phyloP scores from a whole-genome alignment of 176 grass and related monocot genomes.

The Panicum miliaceum region DNA sequence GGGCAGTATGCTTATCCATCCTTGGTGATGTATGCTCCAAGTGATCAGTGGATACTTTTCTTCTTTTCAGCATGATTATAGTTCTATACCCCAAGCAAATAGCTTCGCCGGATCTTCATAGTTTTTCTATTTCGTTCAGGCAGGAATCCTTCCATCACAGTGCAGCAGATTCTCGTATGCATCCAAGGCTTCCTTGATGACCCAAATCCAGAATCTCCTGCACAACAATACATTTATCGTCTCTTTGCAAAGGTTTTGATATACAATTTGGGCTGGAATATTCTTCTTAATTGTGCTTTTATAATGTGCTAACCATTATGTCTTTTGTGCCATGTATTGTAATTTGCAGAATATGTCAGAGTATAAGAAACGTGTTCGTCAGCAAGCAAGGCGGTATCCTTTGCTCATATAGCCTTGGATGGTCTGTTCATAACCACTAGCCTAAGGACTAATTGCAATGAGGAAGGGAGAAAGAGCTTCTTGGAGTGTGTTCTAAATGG shows the following conservation, averaged over 20 bases:
- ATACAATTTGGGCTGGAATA: background rate
- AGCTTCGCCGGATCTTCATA: background rate
- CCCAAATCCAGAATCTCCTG: conserved; percentile 68
- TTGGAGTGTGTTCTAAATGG: too few species aligned
- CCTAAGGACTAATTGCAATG: too few species aligned
- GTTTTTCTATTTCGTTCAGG: conserved; percentile 41
- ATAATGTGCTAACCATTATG: conserved; percentile 3
- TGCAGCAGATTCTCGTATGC: conserved; percentile 76
- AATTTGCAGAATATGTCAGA: conserved; percentile 54
- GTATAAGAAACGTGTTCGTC: conserved; percentile 61
- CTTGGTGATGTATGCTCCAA: conserved; percentile 54
- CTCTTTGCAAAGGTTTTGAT: conserved; percentile 61
- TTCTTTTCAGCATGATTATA: background rate
- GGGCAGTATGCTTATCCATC: conserved; percentile 79
- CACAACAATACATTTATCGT: conserved; percentile 54
- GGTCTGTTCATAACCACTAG: too few species aligned
- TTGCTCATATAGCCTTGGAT: conserved; percentile 23
- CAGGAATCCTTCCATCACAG: conserved; percentile 80
- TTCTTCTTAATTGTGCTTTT: background rate
- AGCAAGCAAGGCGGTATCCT: conserved; percentile 71
- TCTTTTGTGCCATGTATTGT: background rate
- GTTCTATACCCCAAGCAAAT: background rate
- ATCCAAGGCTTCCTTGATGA: conserved; percentile 87
- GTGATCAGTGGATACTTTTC: background rate
- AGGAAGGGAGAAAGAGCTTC: too few species aligned